Evolutionary conservation across 2,329 filamentous ascomycete species (phyloP), one percentile per base, ranked within the genome.

Genomic region (Albophoma yamanashiensis): DNA sequence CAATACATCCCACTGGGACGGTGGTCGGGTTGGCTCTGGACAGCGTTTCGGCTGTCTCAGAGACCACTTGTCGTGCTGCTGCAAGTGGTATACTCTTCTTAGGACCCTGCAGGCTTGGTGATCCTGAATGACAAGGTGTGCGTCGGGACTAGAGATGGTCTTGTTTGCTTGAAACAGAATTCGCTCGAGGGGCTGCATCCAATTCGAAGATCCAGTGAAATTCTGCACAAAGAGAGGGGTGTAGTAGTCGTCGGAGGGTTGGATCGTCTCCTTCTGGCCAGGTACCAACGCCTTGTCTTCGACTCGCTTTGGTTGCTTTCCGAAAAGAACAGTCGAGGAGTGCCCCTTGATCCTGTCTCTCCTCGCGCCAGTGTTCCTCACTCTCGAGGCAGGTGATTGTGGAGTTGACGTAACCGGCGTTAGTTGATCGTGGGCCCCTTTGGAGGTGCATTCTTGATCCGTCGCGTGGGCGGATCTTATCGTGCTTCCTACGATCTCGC

Each of bases 21-120:
- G 82, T 22, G 87, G 88, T 43, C 91, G 84, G 4, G 84, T 80
- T 5, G 93, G 92, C 72, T 99, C 94, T 1, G 86, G 81, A 45
- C 87, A 89, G 60, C 92, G 88, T 69, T 95, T 91, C 52, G 92
- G 86, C 69, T 99, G 94, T 58, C 93, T 84, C 55, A 99, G 75
- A 6, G 92, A 94, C 93, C 94, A 97, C 68, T 93, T 89, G 66
- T 96, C 92, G 39, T 88, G 86, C 68, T 93, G 91, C 69, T 99
- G 94, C 34, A 97, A 78, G 63, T 93, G 87, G 70, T 97, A 96
- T 2, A 99, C 91, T 17, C 91, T 82, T 60, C 91, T 87, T 4
- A 97, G 74, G 38, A 96, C 89, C 60, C 91, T 88, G 67, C 91
- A 94, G 58, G 95, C 91, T 72, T 96, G 91, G 61, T 89, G 87